Base-by-base conservation (phyloP, 139 green algal species). In the Auxenochlorella pyrenoidosa region DNA sequence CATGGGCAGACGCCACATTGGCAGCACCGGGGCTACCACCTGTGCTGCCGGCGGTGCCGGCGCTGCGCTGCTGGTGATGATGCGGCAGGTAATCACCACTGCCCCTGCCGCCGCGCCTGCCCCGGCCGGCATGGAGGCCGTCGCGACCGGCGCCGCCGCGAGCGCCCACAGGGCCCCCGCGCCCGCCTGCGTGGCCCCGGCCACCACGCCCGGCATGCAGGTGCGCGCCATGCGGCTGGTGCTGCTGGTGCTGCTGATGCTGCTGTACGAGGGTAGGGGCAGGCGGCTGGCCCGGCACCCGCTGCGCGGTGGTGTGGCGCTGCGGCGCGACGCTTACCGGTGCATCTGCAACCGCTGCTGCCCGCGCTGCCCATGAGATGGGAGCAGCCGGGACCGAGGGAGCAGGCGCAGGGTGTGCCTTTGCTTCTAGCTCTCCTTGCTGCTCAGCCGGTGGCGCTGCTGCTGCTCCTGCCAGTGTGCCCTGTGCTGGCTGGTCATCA, bases 11-110 rank as follows among this genome's bases (percentile, higher is more conserved):
- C 1, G 78, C 78, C 10, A 34, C 51, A 22, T 68, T 59, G 79
- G 36, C 63, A 8, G 59, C 40, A 3, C 24, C 36, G n/a, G 79
- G 41, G 65, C 36, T 86, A 65, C 65, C 68, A 44, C 60, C 40
- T 71, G 38, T 32, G 47, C 58, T 85, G 59, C 79, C 63, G 28
- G 26, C 38, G 79, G 34, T 63, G 79, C 18, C n/a, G 36, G 30
- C 36, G 19, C 36, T 77, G 72, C 72, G 79, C 79, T 85, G 79
- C 18, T 85, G 79, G 59, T 85, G 60, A 59, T 85, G 79, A 18
- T 70, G 79, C 3, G 40, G 40, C 58, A 44, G 38, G 66, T 30
- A 26, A 60, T 85, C 79, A 18, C 79, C 26, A 24, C 38, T 32
- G 28, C 66, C 26, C 36, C 79, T 36, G 38, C 32, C 22, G 79